Conservation (phyloP, 192 early-diverging fungal genomes). For the Backusella psychrophila region DNA sequence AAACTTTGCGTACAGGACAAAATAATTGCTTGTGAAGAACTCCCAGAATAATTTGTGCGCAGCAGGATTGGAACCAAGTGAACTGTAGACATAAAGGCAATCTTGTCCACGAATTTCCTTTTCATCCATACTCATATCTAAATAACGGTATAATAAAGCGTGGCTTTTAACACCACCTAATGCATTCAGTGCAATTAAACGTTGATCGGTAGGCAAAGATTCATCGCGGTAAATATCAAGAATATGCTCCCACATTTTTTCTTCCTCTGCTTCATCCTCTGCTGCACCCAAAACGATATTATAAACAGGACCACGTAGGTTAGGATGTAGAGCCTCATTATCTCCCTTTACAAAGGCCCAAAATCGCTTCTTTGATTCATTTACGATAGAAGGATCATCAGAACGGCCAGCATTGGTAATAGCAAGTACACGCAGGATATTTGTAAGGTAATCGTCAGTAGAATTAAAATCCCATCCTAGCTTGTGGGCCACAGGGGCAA, state of each 20-base stretch:
- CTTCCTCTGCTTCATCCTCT: conserved; percentile 52
- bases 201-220: conserved; percentile 63
- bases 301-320: conserved; percentile 73
- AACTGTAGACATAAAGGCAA: conserved; percentile 49
- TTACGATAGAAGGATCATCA: conserved; percentile 59
- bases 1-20: conserved; percentile 55
- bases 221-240: conserved; percentile 59
- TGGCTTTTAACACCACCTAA: conserved; percentile 58
- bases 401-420: conserved; percentile 69
- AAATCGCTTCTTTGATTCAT: conserved; percentile 73
- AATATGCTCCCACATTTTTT: conserved; percentile 50
- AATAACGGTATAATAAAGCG: conserved; percentile 54
- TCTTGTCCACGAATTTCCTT: conserved; percentile 74
- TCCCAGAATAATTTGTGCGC: conserved; percentile 63
- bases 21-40: conserved; percentile 64
- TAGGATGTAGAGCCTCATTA: conserved; percentile 68
- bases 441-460: conserved; percentile 73
- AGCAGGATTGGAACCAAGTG: conserved; percentile 50
- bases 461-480: conserved; percentile 78
- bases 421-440: conserved; percentile 73
- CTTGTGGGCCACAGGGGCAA: conserved; percentile 65
- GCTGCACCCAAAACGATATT: conserved; percentile 63
- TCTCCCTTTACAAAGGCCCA: conserved; percentile 62
- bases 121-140: conserved; percentile 59
- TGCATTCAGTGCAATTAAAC: conserved; percentile 59